phyloP scores from a whole-genome alignment of 1,139 yeast species.

The Diutina rugosa region DNA sequence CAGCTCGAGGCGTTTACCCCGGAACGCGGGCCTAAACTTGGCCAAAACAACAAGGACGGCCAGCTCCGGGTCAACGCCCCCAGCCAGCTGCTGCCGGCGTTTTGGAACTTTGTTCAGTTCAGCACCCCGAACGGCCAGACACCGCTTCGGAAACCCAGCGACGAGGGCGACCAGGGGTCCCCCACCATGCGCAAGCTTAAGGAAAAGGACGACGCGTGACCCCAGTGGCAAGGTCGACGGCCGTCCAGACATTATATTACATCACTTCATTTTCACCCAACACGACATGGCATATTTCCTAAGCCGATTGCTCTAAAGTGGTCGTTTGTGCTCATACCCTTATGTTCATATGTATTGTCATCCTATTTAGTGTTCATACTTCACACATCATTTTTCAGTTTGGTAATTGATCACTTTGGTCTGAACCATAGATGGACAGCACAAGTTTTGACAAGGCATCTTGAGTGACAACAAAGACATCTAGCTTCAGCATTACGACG shows the following conservation, averaged over 20 bases:
- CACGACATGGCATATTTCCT: too few species aligned
- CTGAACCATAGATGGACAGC: too few species aligned
- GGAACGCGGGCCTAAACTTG: slow-evolving; percentile 48
- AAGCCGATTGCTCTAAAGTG: too few species aligned
- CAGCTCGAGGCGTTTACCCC: slow-evolving; percentile 78
- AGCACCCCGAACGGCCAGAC: slow-evolving; percentile 52
- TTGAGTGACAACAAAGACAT: too few species aligned
- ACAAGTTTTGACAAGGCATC: too few species aligned
- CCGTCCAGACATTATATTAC: background rate
- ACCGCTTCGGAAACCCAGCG: slow-evolving; percentile 26
- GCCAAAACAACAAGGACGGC: slow-evolving; percentile 7
- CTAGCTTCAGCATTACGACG: too few species aligned
- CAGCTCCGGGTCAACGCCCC: slow-evolving; percentile 13
- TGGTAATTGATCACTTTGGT: too few species aligned
- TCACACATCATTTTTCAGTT: too few species aligned
- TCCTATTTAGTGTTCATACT: too few species aligned
- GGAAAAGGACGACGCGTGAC: background rate
- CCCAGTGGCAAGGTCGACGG: background rate
- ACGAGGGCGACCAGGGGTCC: slow-evolving; percentile 24
- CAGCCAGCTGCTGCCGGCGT: slow-evolving; percentile 54
- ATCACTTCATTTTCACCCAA: too few species aligned
- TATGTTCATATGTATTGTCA: too few species aligned
- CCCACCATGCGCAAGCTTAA: slow-evolving; percentile 24
- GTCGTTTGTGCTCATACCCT: too few species aligned
- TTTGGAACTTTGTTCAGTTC: slow-evolving; percentile 70